These are phyloP conservation scores for Brassica cretica DNA, from an alignment of 345 rosid genomes.

Conservation along the genomic window DNA sequence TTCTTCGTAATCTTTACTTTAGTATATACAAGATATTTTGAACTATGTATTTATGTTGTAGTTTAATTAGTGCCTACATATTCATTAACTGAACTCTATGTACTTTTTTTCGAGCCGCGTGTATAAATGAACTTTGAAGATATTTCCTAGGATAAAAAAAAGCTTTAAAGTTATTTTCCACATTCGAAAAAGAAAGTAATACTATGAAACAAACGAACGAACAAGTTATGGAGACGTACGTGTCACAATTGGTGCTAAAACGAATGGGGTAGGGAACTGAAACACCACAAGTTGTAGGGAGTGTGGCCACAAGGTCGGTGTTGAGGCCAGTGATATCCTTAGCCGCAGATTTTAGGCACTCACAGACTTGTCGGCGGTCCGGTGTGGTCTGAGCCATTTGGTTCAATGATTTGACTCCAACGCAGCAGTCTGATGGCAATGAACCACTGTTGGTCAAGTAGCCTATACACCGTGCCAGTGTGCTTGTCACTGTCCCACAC, in stretches of 20 bases:
- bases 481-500: slow-evolving; percentile 42
- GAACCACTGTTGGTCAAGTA: slow-evolving; percentile 37
- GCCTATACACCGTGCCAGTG: slow-evolving; percentile 39
- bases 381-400: slow-evolving; percentile 45
- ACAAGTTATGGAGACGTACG: slow-evolving; percentile 34
- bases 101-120: not conserved
- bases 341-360: slow-evolving; percentile 45
- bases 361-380: slow-evolving; percentile 54
- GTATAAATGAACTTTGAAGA: not conserved
- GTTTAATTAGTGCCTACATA: not conserved
- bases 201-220: not conserved
- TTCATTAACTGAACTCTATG: not conserved
- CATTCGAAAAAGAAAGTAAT: not conserved
- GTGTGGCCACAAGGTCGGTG: slow-evolving; percentile 29
- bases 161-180: not conserved
- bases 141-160: not conserved
- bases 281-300: slow-evolving; percentile 54
- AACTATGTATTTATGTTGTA: not conserved
- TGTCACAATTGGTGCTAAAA: slow-evolving; percentile 49
- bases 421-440: slow-evolving; percentile 46
- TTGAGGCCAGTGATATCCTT: slow-evolving; percentile 21
- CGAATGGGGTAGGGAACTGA: slow-evolving; percentile 62
- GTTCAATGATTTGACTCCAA: slow-evolving; percentile 42
- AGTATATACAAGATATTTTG: not conserved
- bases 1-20: not conserved